These are phyloP conservation scores for Melampsora americana DNA, from an alignment of 1,284 basidiomycete genomes.

Conservation along the genomic window DNA sequence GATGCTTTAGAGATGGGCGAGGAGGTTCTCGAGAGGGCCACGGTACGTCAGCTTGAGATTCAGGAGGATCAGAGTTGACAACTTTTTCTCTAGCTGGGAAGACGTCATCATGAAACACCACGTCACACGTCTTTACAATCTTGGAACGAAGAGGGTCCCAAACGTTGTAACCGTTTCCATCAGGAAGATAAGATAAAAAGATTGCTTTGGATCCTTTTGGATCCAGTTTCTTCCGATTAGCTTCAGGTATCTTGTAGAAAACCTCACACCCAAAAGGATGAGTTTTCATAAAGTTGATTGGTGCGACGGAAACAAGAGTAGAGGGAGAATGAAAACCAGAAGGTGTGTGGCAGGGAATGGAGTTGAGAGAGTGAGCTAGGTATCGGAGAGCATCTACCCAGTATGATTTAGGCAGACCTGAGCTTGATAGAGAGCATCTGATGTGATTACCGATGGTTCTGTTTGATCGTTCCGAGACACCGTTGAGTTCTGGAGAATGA, in stretches of 20 bases:
- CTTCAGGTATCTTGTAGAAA: background rate
- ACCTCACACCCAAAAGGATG: conserved; percentile 23
- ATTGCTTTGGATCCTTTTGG: background rate
- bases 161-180: conserved; percentile 7
- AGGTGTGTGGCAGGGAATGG: background rate
- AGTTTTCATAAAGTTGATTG: background rate
- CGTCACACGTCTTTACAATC: conserved; percentile 1
- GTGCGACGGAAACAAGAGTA: background rate
- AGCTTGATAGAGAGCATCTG: background rate
- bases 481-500: conserved; percentile 54
- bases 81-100: too few species aligned
- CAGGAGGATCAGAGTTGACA: too few species aligned
- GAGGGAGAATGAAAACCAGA: background rate
- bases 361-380: background rate
- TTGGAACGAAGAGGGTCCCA: background rate
- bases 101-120: background rate
- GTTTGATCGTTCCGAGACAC: conserved; percentile 51
- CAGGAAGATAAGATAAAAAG: conserved; percentile 4
- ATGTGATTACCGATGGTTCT: conserved; percentile 48
- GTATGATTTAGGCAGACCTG: background rate
- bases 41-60: too few species aligned
- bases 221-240: background rate
- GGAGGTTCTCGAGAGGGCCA: too few species aligned
- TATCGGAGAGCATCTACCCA: conserved; percentile 11
- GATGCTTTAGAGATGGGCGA: too few species aligned